Base-by-base conservation (phyloP, 1,284 basidiomycete genomes). In the Cerrena zonata region DNA sequence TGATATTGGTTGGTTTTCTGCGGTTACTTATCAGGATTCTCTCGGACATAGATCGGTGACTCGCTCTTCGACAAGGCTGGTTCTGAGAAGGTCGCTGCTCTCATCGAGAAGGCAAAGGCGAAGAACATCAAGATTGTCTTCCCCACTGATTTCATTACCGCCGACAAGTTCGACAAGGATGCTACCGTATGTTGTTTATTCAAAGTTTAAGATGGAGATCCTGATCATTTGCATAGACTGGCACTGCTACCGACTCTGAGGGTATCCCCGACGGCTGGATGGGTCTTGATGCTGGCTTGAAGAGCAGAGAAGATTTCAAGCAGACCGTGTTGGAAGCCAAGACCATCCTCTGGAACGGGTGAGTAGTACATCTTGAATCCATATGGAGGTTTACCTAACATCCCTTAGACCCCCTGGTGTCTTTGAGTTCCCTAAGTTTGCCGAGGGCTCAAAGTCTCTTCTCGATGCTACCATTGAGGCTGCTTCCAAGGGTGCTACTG, bases 331-430 rank as follows among this genome's bases (percentile, higher is more conserved):
- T 86, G 51, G 84, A 90, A 65, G 78, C 93, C 56, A 98, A 94
- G 81, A 99, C 96, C 44, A 94, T 99, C 68, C 85, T 99, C 53
- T 99, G 95, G 94, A 99, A 99, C 69, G 95, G 93, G 87, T 85
- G 73, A 45, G 34, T 47, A 7, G 15, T 34, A 34, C 30, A 15
- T 15, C 15, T 34, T 7, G 7, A 7, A 7, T 34, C 15, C 30
- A 7, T 19, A 19, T 18, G 24, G 21, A 5, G 18, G 27, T 27
- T 22, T 18, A 38, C 19, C 26, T 42, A 25, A 44, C 42, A 19
- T 13, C 15, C 42, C 4, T 26, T 23, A 89, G 86, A 47, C 94
- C 95, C 38, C 90, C 95, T 42, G 95, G 95, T 63, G 95, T 99
- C 27, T 99, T 99, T 69, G 95, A 99, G 72, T 96, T 98, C 77